Percentiles rank a stretch among this genome's conserved stretches.
These are phyloP conservation scores for Epichloe sp. DNA, from an alignment of 2,329 filamentous ascomycete genomes.

Conservation along the genomic window DNA sequence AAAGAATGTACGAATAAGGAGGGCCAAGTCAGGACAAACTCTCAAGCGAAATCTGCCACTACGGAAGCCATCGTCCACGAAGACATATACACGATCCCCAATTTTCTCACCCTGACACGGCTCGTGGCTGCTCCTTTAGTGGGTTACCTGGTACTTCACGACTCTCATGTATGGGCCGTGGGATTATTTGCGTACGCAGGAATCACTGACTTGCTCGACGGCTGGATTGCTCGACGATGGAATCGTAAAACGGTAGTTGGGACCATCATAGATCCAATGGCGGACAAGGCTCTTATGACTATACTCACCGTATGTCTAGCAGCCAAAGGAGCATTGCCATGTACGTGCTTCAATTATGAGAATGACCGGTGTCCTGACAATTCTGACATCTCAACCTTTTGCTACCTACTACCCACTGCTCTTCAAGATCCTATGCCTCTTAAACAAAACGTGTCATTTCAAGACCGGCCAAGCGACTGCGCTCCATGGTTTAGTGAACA, in stretches of 20 bases:
- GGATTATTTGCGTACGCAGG: constrained; percentile 86
- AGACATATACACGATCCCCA: constrained; percentile 95
- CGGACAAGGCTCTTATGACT: constrained; percentile 94
- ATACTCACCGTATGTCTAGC: constrained; percentile 77
- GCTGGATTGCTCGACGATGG: constrained; percentile 82
- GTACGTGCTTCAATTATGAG: constrained; percentile 31
- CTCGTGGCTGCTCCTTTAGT: constrained; percentile 71
- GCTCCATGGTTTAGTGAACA: not conserved
- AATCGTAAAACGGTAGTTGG: constrained; percentile 87
- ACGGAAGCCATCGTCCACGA: constrained; percentile 40
- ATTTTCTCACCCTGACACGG: constrained; percentile 78
- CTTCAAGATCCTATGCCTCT: not conserved
- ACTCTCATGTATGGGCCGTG: constrained; percentile 66
- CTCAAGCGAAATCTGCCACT: not conserved
- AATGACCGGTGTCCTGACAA: not conserved
- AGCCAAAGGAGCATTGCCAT: constrained; percentile 66
- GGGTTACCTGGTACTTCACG: constrained; percentile 78
- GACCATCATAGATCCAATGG: constrained; percentile 90
- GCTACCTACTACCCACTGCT: not conserved
- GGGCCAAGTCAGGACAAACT: not conserved
- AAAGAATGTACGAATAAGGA: not conserved
- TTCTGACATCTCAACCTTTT: not conserved
- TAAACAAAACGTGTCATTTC: not conserved
- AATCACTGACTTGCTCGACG: constrained; percentile 82
- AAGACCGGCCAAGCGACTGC: not conserved